phyloP scores from a whole-genome alignment of 805 yeast genomes.

The Nakazawaea holstii region DNA sequence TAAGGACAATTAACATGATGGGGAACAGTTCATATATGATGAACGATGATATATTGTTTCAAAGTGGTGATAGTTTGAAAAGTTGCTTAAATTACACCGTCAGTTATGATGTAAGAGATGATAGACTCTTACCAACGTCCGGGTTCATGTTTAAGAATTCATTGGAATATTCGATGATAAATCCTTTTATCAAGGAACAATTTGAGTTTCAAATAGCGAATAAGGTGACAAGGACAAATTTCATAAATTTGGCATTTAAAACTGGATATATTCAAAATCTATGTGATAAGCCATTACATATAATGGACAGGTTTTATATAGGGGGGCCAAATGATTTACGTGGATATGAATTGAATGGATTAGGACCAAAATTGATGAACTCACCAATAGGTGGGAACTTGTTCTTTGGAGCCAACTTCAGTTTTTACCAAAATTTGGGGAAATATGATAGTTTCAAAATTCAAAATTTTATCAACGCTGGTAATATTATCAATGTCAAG shows the following conservation, averaged over 20 bases:
- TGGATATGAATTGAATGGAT: conserved; percentile 44
- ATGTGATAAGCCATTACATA: conserved; percentile 20
- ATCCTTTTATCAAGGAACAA: conserved; percentile 34
- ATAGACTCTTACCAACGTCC: conserved; percentile 32
- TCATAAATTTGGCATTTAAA: conserved; percentile 19
- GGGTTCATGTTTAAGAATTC: conserved; percentile 36
- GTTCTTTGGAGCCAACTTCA: conserved; percentile 40
- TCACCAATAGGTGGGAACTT: conserved; percentile 49
- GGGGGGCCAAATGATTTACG: conserved; percentile 62
- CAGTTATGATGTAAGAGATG: conserved; percentile 40
- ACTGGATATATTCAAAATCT: conserved; percentile 21
- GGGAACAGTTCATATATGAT: conserved; percentile 18
- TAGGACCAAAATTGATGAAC: conserved; percentile 49
- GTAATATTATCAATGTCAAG: conserved; percentile 31
- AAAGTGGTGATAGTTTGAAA: conserved; percentile 42
- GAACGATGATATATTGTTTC: conserved; percentile 27
- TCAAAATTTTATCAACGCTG: conserved; percentile 44
- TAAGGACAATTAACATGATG: conserved; percentile 31
- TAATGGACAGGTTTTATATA: conserved; percentile 47
- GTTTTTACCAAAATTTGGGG: conserved; percentile 39
- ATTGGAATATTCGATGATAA: conserved; percentile 21
- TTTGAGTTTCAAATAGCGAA: conserved; percentile 33
- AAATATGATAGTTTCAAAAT: conserved; percentile 41
- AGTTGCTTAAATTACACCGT: conserved; percentile 34
- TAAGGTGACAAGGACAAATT: conserved; percentile 13